Evolutionary conservation across 129 eudicot species (phyloP), one percentile per base, ranked within the genome.

Genomic region (Chrysanthemum lavandulifolium): DNA sequence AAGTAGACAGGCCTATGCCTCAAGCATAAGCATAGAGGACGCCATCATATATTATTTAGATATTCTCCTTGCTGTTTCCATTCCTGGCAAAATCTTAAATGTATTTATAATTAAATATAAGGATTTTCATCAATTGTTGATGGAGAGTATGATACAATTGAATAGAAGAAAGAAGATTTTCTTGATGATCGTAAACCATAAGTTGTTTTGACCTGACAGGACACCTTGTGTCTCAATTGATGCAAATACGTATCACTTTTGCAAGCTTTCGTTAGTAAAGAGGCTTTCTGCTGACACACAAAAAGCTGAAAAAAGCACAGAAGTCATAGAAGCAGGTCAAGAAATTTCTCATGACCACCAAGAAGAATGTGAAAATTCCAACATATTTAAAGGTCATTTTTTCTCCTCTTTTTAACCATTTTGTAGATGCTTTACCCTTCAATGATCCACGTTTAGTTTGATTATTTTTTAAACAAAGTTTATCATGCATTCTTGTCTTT

Each of bases 181-280:
- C 69, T 65, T 40, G 69, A 65, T 15, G 12, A 43, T 2, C 53
- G 10, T 65, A 43, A 40, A 33, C 69, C 21, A 43, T 40, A 6
- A 40, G 47, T 1, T 40, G 47, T 40, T 58, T 77, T 67, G 5
- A 23, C 47, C 2, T 45, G 47, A 51, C 90, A 89, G 97, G 86
- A 78, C 27, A 55, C 97, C 97, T 29, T 81, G 73, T 19, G 53
- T 83, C 25, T 74, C 86, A 25, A 85, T 87, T 72, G 83, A 74
- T 56, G 84, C 92, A 68, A 87, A 85, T 71, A 50, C 86, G 25
- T 93, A 93, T 70, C 95, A 86, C 70, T 93, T 89, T 58, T 93
- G 98, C 88, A 93, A 89, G 79, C 83, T 89, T 73, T 93, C 98
- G 0, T 65, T 89, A 59, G 82, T 89, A 49, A 83, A 86, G 81